phyloP scores from a whole-genome alignment of 495 filamentous ascomycete species.

The Trichoderma parareesei region DNA sequence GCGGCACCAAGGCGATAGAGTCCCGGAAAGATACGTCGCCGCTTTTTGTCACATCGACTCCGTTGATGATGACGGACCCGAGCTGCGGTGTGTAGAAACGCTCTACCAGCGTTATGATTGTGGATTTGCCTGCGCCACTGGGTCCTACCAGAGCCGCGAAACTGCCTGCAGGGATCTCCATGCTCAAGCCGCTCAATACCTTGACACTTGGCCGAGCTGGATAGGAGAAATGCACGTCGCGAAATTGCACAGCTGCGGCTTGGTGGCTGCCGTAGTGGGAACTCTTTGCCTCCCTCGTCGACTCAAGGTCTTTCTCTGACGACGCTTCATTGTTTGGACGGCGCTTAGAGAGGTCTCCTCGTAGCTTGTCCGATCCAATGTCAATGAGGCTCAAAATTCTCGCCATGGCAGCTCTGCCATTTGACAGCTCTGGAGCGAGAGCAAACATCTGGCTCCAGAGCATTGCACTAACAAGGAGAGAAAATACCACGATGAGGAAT shows the following conservation, averaged over 20 bases:
- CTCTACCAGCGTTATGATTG: constrained; percentile 39
- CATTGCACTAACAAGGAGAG: constrained; percentile 50
- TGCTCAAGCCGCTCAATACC: constrained; percentile 35
- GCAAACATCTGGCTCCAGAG: constrained; percentile 54
- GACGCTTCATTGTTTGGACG: constrained; percentile 2
- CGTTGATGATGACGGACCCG: constrained; percentile 42
- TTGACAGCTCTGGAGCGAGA: constrained; percentile 49
- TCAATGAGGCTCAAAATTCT: constrained; percentile 37
- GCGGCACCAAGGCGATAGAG: constrained; percentile 35
- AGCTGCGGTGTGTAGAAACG: constrained; percentile 40
- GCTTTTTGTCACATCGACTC: constrained; percentile 32
- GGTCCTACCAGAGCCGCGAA: constrained; percentile 52
- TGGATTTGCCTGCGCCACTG: constrained; percentile 52
- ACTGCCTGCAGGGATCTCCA: constrained; percentile 31
- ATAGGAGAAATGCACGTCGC: constrained; percentile 40
- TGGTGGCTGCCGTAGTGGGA: background rate
- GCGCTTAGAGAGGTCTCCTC: background rate
- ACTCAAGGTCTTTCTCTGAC: constrained; percentile 10
- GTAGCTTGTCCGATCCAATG: constrained; percentile 17
- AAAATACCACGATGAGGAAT: constrained; percentile 57
- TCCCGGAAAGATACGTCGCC: background rate
- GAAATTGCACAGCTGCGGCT: constrained; percentile 24
- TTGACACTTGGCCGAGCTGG: constrained; percentile 32
- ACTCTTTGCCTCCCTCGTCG: too few relatives aligned
- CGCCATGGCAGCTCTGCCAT: constrained; percentile 39